Evolutionary conservation across 1,284 basidiomycete species (phyloP).

Genomic region (Melampsora abietis-canadensis): DNA sequence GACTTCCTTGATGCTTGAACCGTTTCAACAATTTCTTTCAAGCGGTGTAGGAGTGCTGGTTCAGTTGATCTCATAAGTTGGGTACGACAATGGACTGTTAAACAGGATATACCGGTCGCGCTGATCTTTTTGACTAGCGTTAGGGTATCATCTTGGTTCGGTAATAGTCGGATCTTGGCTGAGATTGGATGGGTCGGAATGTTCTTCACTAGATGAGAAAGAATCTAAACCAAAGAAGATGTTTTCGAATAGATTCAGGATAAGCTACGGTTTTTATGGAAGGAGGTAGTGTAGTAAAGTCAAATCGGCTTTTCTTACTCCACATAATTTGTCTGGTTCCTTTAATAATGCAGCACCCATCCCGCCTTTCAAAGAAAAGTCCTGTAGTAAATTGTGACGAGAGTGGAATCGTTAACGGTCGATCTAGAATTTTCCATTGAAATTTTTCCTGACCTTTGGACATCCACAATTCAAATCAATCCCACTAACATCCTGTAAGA

Average conservation of each 20-base stretch:
- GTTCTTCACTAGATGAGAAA: slow-evolving; percentile 69
- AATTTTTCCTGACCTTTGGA: slow-evolving; percentile 46
- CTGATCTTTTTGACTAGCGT: slow-evolving; percentile 81
- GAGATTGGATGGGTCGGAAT: slow-evolving; percentile 78
- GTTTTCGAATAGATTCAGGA: background rate
- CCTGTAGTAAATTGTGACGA: no score
- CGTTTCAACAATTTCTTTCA: slow-evolving; percentile 79
- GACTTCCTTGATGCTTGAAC: slow-evolving; percentile 60
- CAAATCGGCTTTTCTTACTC: slow-evolving; percentile 45
- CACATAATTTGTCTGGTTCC: slow-evolving; percentile 82
- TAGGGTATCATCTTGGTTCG: slow-evolving; percentile 79
- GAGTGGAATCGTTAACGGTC: background rate
- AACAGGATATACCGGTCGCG: slow-evolving; percentile 76
- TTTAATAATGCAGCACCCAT: slow-evolving; percentile 95
- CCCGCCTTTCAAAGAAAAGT: slow-evolving; percentile 88
- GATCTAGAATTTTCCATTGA: background rate
- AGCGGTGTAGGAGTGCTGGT: slow-evolving; percentile 70
- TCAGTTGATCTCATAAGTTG: slow-evolving; percentile 85
- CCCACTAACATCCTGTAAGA: slow-evolving; percentile 85
- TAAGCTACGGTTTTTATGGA: background rate
- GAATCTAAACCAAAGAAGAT: slow-evolving; percentile 60
- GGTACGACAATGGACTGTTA: slow-evolving; percentile 95
- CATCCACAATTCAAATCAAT: slow-evolving; percentile 85
- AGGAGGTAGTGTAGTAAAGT: background rate
- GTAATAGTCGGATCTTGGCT: slow-evolving; percentile 86